Conservation (phyloP, 768 basidiomycete species). For the Boletales sp. region DNA sequence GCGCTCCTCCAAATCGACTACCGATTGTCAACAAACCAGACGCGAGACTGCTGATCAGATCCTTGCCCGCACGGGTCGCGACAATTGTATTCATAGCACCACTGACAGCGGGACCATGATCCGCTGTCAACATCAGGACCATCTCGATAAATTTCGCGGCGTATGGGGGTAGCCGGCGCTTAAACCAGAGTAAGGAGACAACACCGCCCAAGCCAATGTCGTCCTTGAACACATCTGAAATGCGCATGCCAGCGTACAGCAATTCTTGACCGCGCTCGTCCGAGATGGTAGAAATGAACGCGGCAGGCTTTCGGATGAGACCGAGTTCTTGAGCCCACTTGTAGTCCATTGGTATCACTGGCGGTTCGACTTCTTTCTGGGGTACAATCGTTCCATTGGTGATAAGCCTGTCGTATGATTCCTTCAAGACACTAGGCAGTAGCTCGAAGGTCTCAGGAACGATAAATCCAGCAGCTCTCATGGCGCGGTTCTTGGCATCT, state of each 20-base stretch:
- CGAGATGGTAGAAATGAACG: conserved; percentile 98
- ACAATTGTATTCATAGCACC: conserved; percentile 99
- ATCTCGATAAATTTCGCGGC: conserved; percentile 99
- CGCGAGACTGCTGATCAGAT: conserved; percentile 92
- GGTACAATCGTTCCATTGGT: conserved; percentile 60
- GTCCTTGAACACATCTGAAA: conserved; percentile 97
- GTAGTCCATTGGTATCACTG: conserved; percentile 99
- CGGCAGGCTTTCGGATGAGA: conserved; percentile 96
- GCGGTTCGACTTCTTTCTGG: conserved; percentile 80
- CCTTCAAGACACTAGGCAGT: conserved; percentile 78
- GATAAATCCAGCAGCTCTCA: conserved; percentile 93
- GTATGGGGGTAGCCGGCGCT: conserved; percentile 85
- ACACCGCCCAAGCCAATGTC: conserved; percentile 97
- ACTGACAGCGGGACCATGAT: conserved; percentile 97
- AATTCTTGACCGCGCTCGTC: conserved; percentile 99
- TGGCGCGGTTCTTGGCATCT: conserved; percentile 94
- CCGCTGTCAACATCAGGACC: conserved; percentile 98
- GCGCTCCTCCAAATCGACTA: conserved; percentile 96
- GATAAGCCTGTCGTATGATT: conserved; percentile 84
- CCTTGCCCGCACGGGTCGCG: conserved; percentile 98
- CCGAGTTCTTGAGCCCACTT: conserved; percentile 99
- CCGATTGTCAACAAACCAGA: conserved; percentile 98
- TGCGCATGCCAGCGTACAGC: conserved; percentile 97
- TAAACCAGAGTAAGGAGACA: conserved; percentile 96
- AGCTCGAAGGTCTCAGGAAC: conserved; percentile 98